phyloP scores from a whole-genome alignment of 345 rosid species.

The Sapria himalayana region DNA sequence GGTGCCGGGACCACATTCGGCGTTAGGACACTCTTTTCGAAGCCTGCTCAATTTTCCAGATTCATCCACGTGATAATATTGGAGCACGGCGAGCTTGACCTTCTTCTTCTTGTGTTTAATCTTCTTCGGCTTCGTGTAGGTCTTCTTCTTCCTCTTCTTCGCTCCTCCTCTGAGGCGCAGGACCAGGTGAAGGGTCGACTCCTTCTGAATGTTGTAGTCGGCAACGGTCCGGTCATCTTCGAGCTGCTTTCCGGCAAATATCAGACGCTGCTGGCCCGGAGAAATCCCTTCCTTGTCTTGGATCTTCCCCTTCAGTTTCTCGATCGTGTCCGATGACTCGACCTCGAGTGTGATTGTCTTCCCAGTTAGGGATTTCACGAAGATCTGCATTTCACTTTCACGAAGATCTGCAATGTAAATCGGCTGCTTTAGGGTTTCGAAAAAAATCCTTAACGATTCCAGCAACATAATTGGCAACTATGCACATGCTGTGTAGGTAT shows the following conservation, averaged over 20 bases:
- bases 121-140: conserved; percentile 58
- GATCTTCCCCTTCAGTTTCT: conserved; percentile 49
- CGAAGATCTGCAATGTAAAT: too few relatives aligned
- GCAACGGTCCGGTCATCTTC: conserved; percentile 53
- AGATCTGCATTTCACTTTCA: conserved; percentile 76
- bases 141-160: conserved; percentile 63
- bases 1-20: conserved; percentile 41
- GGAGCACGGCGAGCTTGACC: conserved; percentile 44
- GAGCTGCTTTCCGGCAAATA: conserved; percentile 46
- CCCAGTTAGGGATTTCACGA: conserved; percentile 59
- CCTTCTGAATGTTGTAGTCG: conserved; percentile 61
- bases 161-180: conserved; percentile 58
- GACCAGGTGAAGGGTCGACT: conserved; percentile 46
- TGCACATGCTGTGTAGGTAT: too few relatives aligned
- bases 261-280: conserved; percentile 42
- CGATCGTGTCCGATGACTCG: conserved; percentile 41
- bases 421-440: too few relatives aligned
- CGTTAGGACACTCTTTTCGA: conserved; percentile 51
- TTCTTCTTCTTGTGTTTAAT: conserved; percentile 49
- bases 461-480: too few relatives aligned
- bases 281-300: conserved; percentile 61
- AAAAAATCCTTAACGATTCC: too few relatives aligned
- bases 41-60: conserved; percentile 41
- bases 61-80: conserved; percentile 44
- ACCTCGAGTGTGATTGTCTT: conserved; percentile 54